Base-by-base conservation (phyloP, 257 asterid genomes). In the Solanum microdontum region DNA sequence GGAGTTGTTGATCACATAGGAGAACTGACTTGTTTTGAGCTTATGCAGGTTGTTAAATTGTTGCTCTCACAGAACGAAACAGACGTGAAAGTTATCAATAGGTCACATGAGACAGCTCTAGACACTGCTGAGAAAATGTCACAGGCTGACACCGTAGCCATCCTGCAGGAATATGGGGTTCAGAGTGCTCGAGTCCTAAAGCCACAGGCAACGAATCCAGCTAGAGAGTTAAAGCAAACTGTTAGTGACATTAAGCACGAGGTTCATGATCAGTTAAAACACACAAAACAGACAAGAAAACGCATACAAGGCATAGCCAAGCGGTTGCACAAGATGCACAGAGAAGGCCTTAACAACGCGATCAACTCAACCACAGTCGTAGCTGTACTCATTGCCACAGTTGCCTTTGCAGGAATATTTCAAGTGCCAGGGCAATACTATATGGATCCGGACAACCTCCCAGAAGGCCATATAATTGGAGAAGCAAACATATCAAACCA, bases 241-340 rank as follows among this genome's bases (percentile, higher is more conserved):
- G 94, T 92, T 82, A 91, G 93, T 66, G 94, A 92, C 85, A 92
- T 92, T 30, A 92, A 92, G 75, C 92, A 92, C 13, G 94, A 92
- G 85, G 94, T 92, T 9, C 94, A 92, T 43, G 21, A 92, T 55
- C 94, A 92, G 51, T 62, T 92, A 48, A 90, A 92, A 23, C 93
- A 91, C 83, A 90, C 92, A 2, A 88, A 89, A 13, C 94, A 90
- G 33, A 92, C 94, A 1, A 87, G 92, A 85, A 91, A 68, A 79
- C 91, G 93, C 2, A 88, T 92, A 10, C 93, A 91, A 77, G 91
- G 91, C 75, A 92, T 92, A 15, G 92, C 92, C 11, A 91, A 92
- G 40, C 92, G 93, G 68, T 62, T 92, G 12, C 86, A 91, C 83
- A 92, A 92, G 85, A 90, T 92, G 93, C 94, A 92, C 7, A 28